Conservation (phyloP, 305 asterid species). For the Solanum hybrid region DNA sequence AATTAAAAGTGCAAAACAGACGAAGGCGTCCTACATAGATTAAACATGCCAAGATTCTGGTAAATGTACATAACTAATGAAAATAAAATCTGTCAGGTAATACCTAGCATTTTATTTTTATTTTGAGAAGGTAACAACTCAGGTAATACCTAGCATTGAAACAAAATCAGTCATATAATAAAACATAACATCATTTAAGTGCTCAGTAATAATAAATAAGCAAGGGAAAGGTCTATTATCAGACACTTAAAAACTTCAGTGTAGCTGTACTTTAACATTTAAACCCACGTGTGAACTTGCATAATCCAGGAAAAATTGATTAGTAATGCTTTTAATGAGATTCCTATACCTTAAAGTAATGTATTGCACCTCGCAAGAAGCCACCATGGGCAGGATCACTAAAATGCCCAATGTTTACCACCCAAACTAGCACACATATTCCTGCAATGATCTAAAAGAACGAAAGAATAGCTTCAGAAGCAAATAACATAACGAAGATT, state of each 20-base stretch:
- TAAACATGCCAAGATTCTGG: background rate
- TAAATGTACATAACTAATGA: background rate
- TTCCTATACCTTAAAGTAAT: constrained; percentile 79
- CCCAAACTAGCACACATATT: constrained; percentile 93
- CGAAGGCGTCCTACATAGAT: background rate
- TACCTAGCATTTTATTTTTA: background rate
- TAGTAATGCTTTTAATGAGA: background rate
- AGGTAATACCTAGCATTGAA: background rate
- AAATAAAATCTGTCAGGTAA: background rate
- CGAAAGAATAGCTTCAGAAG: constrained; percentile 22
- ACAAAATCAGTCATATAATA: background rate
- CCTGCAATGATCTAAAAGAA: constrained; percentile 90
- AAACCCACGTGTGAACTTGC: background rate
- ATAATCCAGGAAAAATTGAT: background rate
- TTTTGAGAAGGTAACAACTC: background rate
- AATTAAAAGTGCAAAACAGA: background rate
- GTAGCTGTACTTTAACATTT: background rate
- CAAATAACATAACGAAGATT: constrained; percentile 11
- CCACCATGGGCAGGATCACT: constrained; percentile 98
- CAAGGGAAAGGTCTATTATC: background rate
- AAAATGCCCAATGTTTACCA: constrained; percentile 94
- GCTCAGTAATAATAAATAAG: background rate
- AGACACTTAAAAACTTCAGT: background rate
- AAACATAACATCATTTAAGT: background rate
- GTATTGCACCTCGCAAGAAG: constrained; percentile 87